phyloP scores from a whole-genome alignment of 2,329 filamentous ascomycete species.

The Fusarium sp. region DNA sequence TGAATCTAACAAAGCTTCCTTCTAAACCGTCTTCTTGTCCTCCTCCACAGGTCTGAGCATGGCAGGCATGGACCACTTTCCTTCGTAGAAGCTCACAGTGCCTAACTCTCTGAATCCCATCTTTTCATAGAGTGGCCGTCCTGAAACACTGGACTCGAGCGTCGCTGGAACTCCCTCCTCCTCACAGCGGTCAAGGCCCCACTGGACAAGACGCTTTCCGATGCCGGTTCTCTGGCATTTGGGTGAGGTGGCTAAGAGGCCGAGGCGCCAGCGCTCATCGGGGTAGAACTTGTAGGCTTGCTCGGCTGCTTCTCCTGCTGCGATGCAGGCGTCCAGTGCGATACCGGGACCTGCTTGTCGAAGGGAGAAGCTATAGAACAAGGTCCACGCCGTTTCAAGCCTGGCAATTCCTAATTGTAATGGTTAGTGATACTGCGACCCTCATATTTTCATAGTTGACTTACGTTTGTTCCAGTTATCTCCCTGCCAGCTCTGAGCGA shows the following conservation, averaged over 20 bases:
- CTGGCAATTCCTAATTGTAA: not conserved
- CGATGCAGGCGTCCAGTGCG: not conserved
- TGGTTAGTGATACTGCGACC: accelerated
- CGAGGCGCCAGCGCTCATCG: slow-evolving; percentile 13
- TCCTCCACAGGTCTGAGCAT: slow-evolving; percentile 13
- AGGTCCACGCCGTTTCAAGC: not conserved
- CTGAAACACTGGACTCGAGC: slow-evolving; percentile 10
- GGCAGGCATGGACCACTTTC: not conserved
- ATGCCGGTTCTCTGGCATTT: slow-evolving; percentile 20
- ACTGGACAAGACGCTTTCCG: slow-evolving; percentile 9
- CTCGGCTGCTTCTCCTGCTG: not conserved
- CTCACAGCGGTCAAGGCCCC: slow-evolving; percentile 22
- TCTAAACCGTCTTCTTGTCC: not conserved
- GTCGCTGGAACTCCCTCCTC: slow-evolving; percentile 10
- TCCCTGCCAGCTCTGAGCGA: slow-evolving; percentile 25
- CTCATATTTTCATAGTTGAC: not conserved
- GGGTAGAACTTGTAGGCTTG: not conserved
- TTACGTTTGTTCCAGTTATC: slow-evolving; percentile 22
- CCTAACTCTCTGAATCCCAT: slow-evolving; percentile 10
- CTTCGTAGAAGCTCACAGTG: not conserved
- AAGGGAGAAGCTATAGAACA: not conserved
- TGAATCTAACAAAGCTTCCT: not conserved
- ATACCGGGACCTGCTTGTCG: not conserved
- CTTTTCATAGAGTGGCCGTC: slow-evolving; percentile 8
- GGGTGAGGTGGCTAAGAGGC: slow-evolving; percentile 9